phyloP scores from a whole-genome alignment of 2,329 filamentous ascomycete genomes.

The Botrytis tulipae region DNA sequence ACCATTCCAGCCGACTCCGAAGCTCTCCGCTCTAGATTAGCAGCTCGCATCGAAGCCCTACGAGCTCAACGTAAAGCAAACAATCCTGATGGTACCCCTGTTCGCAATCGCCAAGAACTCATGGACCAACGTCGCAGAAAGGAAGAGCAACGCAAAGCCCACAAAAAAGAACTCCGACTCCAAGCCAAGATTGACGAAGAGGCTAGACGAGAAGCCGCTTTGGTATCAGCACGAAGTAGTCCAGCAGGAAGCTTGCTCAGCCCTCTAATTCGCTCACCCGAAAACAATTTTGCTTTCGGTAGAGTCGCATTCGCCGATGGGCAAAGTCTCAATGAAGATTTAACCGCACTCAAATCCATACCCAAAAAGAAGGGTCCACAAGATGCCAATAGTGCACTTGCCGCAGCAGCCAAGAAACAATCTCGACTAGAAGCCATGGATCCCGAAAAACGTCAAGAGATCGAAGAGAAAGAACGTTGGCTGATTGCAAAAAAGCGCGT shows the following conservation, averaged over 20 bases:
- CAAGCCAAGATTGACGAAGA: conserved; percentile 80
- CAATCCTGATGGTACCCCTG: conserved; percentile 74
- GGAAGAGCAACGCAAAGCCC: conserved; percentile 78
- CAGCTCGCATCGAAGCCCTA: conserved; percentile 79
- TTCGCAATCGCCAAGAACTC: conserved; percentile 84
- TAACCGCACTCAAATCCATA: conserved; percentile 60
- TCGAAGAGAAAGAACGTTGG: conserved; percentile 94
- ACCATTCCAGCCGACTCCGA: conserved; percentile 70
- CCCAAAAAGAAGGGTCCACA: conserved; percentile 78
- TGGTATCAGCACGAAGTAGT: conserved; percentile 59
- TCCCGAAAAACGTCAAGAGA: conserved; percentile 75
- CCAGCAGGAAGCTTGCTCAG: conserved; percentile 55
- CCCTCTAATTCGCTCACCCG: conserved; percentile 51
- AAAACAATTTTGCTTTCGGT: conserved; percentile 82
- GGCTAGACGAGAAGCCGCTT: conserved; percentile 58
- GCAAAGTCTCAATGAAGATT: conserved; percentile 70
- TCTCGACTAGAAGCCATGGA: conserved; percentile 73
- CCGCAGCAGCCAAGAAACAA: conserved; percentile 82
- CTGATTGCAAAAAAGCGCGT: conserved; percentile 84
- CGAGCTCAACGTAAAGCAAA: conserved; percentile 86
- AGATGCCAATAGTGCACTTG: conserved; percentile 82
- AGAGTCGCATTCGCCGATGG: conserved; percentile 90
- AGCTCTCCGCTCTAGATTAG: conserved; percentile 73
- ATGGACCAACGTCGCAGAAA: conserved; percentile 87
- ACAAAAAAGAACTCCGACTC: conserved; percentile 81